Base-by-base conservation (phyloP, 768 basidiomycete genomes). In the Clitopilus hobsonii region DNA sequence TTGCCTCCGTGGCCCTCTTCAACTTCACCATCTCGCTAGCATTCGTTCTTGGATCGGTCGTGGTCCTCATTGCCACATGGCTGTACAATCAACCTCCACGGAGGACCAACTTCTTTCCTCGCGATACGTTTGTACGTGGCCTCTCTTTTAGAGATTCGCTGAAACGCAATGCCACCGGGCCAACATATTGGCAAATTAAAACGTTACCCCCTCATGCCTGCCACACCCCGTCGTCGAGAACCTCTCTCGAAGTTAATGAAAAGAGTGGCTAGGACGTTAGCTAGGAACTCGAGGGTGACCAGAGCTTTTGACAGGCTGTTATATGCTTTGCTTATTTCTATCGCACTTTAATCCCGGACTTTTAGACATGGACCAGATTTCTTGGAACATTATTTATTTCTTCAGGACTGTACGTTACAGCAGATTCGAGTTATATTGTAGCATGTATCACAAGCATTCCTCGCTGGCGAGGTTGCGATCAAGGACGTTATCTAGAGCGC, bases 11-110 rank as follows among this genome's bases (percentile, higher is more conserved):
- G 52, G 84, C 84, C 20, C 83, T 98, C 30, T 98, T 98, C 79
- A 76, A 89, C 68, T 94, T 95, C 77, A 80, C 80, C 50, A 88
- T 98, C 70, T 89, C 94, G 2, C 76, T 85, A 56, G 85, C 90
- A 0, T 98, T 98, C 67, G 70, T 94, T 60, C 75, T 94, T 38
- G 95, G 95, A 30, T 87, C 91, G 0, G 75, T 79, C 29, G 79
- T 91, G 61, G 96, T 98, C 48, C 82, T 98, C 38, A 79, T 83
- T 55, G 89, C 94, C 13, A 98, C 95, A 1, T 94, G 89, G 85
- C 74, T 95, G 56, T 98, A 97, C 74, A 96, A 95, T 67, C 85
- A 88, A 57, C 91, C 75, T 38, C 67, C 74, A 53, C 64, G 70
- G 52, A 67, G 73, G 25, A 41, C 28, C 63, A 2, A 64, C 65